Evolutionary conservation across 257 asterid genomes (phyloP), one percentile per base, ranked within the genome.

Genomic region (Ballota nigra): DNA sequence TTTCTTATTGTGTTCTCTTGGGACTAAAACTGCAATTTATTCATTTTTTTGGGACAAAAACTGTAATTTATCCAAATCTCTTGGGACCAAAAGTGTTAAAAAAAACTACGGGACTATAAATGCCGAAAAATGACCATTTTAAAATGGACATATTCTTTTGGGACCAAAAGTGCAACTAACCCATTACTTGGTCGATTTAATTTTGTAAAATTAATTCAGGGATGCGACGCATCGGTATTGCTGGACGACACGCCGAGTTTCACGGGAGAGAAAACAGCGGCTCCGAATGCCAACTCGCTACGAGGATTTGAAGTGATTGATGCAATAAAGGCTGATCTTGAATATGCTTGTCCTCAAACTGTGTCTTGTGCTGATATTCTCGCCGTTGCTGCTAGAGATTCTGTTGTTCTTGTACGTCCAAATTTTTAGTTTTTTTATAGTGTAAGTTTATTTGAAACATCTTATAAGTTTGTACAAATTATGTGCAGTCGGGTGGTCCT

Each of bases 331-430:
- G 84, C 85, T 26, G 89, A 85, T 70, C 75, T 93, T 3, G 98
- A 93, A 23, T 75, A 73, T 34, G 84, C 67, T 16, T 91, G 97
- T 31, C 92, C 96, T 0, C 75, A 78, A 26, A 85, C 86, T 1
- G 96, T 93, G 6, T 89, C 98, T 7, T 93, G 98, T 77, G 96
- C 97, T 69, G 97, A 93, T 69, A 87, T 93, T 74, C 87, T 93
- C 16, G 91, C 98, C 7, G 72, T 91, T 57, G 91, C 89, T 5
- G 96, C 96, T 31, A 81, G 96, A 72, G 97, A 94, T 67, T 88
- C 97, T 9, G 96, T 91, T 15, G 83, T 93, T 69, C 67, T 89
- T 80, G 97, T 93, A 53, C 1, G 60, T n/a, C 22, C 29, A 40
- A 2, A 12, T 45, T 9, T 68, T 34, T 29, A 3, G 3, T 29